A percentile compares a stretch with the other conserved stretches of the same genome.
Evolutionary conservation across 345 rosid genomes (phyloP).

Genomic region (Syzygium aromaticum): DNA sequence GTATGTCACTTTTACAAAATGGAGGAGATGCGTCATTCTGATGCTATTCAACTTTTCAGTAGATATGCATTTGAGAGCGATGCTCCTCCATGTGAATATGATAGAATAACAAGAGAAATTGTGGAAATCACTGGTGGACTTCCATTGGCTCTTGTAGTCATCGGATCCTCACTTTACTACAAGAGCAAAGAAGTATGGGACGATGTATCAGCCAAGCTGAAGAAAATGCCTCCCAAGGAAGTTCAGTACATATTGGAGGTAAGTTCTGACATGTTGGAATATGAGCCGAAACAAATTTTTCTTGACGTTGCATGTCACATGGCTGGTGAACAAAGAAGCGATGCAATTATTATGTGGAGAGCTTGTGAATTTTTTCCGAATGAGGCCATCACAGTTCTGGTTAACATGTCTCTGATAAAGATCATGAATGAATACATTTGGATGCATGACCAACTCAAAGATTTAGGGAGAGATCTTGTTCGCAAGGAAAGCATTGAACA

Average conservation of each 20-base stretch:
- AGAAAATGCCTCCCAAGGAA: neutral
- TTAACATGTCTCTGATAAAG: neutral
- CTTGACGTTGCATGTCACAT: constrained; percentile 5
- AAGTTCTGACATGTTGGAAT: neutral
- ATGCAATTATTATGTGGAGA: neutral
- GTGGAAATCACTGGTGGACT: neutral
- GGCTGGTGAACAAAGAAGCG: neutral
- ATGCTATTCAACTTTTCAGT: neutral
- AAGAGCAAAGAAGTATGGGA: neutral
- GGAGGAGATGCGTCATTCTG: neutral
- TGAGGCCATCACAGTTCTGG: neutral
- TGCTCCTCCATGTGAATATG: neutral
- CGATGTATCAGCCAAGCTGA: neutral
- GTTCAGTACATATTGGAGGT: neutral
- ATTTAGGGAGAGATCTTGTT: constrained; percentile 1
- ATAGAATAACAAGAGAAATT: neutral
- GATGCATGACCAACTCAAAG: constrained; percentile 7
- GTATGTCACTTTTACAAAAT: neutral
- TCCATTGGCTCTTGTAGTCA: constrained; percentile 3
- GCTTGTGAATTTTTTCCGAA: neutral
- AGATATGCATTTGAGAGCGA: neutral
- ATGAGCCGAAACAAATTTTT: neutral
- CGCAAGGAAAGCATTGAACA: neutral
- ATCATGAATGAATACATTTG: neutral
- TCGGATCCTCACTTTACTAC: neutral